Evolutionary conservation across 805 yeast species (phyloP).

Genomic region (Starmera pachycereana): DNA sequence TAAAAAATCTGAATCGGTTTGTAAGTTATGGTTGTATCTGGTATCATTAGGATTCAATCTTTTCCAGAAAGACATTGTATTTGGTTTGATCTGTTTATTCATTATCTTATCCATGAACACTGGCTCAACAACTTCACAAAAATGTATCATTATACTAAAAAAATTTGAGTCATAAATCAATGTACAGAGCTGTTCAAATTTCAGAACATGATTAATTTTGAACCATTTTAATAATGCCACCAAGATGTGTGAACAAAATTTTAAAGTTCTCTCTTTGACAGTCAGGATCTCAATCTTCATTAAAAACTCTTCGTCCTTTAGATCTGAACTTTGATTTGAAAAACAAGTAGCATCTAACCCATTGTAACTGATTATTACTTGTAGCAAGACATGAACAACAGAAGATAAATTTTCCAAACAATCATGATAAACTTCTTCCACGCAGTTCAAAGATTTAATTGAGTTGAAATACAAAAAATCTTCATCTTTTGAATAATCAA

Average conservation of each 20-base stretch:
- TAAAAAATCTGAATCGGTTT: slow-evolving; percentile 32
- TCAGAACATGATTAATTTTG: slow-evolving; percentile 64
- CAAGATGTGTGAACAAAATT: slow-evolving; percentile 46
- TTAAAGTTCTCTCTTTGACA: slow-evolving; percentile 53
- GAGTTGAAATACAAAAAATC: slow-evolving; percentile 19
- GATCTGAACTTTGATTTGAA: not conserved
- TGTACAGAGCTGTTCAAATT: slow-evolving; percentile 64
- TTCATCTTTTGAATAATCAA: slow-evolving; percentile 18
- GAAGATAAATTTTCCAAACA: slow-evolving; percentile 51
- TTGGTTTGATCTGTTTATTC: slow-evolving; percentile 12
- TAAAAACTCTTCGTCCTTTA: slow-evolving; percentile 6
- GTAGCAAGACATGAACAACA: slow-evolving; percentile 51
- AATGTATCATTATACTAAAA: slow-evolving; percentile 15
- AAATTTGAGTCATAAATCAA: slow-evolving; percentile 66
- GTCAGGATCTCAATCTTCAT: slow-evolving; percentile 40
- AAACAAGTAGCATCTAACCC: not conserved
- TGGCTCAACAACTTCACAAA: slow-evolving; percentile 10
- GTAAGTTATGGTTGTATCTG: not conserved
- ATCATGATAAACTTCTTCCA: slow-evolving; percentile 48
- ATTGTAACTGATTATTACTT: slow-evolving; percentile 39
- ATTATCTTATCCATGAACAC: slow-evolving; percentile 21
- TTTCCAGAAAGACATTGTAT: slow-evolving; percentile 15
- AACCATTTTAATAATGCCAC: slow-evolving; percentile 62
- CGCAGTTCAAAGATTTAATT: slow-evolving; percentile 36
- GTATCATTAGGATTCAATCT: not conserved